A percentile compares a stretch with the other conserved stretches of the same genome.
Conservation (phyloP, 1,139 yeast species). For the Protomyces macrosporus region DNA sequence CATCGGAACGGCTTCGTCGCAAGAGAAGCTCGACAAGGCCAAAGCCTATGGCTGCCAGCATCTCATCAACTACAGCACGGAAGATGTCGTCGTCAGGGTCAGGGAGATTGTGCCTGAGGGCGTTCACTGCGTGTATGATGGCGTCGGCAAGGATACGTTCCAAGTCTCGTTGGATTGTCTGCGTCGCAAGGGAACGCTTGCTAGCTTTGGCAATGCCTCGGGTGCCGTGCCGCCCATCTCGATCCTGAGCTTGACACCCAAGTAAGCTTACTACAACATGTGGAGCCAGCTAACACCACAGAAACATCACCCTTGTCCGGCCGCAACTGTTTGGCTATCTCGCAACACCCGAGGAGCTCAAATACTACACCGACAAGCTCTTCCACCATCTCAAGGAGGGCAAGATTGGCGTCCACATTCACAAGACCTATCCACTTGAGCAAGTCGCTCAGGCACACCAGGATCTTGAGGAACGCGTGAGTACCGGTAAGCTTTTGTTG, state of each 20-base stretch:
- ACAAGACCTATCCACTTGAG: constrained; percentile 54
- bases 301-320: constrained; percentile 39
- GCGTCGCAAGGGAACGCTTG: constrained; percentile 66
- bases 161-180: constrained; percentile 58
- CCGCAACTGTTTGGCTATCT: constrained; percentile 59
- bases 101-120: constrained; percentile 69
- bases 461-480: constrained; percentile 63
- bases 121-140: constrained; percentile 67
- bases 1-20: constrained; percentile 77
- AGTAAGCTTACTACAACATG: constrained; percentile 49
- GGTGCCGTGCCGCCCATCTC: constrained; percentile 18
- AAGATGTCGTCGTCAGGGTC: constrained; percentile 55
- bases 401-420: constrained; percentile 49
- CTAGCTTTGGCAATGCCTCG: constrained; percentile 70
- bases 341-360: constrained; percentile 53
- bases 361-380: constrained; percentile 48
- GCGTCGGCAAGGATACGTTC: constrained; percentile 76
- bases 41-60: constrained; percentile 69
- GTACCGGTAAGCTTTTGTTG: constrained; percentile 62
- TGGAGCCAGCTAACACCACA: neutral
- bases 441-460: constrained; percentile 63
- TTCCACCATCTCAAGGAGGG: constrained; percentile 48
- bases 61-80: constrained; percentile 57
- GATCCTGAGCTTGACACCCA: constrained; percentile 45
- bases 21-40: constrained; percentile 50